Base-by-base conservation (phyloP, 192 early-diverging fungal genomes). In the Lobosporangium transversale region DNA sequence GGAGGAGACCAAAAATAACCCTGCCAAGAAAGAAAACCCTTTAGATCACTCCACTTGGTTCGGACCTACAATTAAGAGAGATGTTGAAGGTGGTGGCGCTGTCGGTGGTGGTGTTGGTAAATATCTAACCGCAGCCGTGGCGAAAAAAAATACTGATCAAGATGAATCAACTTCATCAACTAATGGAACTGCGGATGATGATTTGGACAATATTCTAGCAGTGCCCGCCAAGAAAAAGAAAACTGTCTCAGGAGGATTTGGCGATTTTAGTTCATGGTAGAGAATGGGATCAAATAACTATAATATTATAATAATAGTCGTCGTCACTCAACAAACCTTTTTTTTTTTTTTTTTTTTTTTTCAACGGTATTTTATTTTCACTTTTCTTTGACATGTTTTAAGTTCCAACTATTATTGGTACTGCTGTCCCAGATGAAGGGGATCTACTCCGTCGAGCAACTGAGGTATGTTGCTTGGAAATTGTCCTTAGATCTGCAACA, bases 31-130 rank as follows among this genome's bases (percentile, higher is more conserved):
- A 47, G 84, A 89, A 51, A 78, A 70, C 43, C 65, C 58, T 18
- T 23, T 79, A 62, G 88, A 91, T 37, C 86, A 81, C 14, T 93
- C 87, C 31, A 91, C 86, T 1, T 90, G 93, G 89, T 91, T 93
- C 71, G 90, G 90, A 7, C 88, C 88, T 18, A 86, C 83, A 52
- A 69, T 87, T 11, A 80, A 65, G 27, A 54, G 78, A n/a, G 57
- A 56, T 48, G 62, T 76, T 18, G 40, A 57, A 33, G 74, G 56
- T 1, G 78, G 64, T 62, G 67, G 60, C 0, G 66, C 80, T 36
- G 65, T 61, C 5, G 65, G 68, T 15, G 74, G 47, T 23, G 82
- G 75, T 43, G 86, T 92, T 24, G 92, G 90, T 11, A 92, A 91
- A 78, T 93, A 93, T 52, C 43, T 92, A 14, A 70, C 79, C 10